Evolutionary conservation across 176 grass and related monocot genomes (phyloP), one percentile per base, ranked within the genome.

Genomic region (Cenchrus fungigraminus): DNA sequence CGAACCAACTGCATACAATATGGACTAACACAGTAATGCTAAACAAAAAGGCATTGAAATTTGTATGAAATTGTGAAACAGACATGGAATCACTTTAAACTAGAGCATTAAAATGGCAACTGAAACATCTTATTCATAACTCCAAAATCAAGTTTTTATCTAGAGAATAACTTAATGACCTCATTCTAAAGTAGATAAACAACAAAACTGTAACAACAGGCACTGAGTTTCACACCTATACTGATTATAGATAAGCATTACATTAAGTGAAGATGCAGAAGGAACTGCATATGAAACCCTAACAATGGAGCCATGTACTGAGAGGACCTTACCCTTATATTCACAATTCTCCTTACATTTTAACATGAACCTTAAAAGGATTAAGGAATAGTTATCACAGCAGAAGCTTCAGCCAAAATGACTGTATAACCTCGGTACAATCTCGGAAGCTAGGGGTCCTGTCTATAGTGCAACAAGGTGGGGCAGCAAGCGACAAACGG

Each of bases 111-210:
- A 87, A 76, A 15, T 5, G 22, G 22, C 19, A 81, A 20, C 14
- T 52, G 29, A 76, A 20, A 16, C 6, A 4, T 74, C 71, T 54
- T 34, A 56, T 46, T 37, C 57, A 74, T 45, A 74, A 75, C 29
- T 57, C 47, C 0, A 16, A 9, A 55, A 65, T 28, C 20, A 73
- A 73, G 46, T 17, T 32, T 46, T 75, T 81, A 40, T 31, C 37
- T 34, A 67, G 11, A 56, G 73, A 80, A 32, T 20, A 65, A 72
- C 14, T 17, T 15, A 65, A 80, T 4, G 4, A 54, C 46, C 17
- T 44, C 11, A 50, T 79, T 73, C 67, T 65, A 55, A 74, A 68
- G 3, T 58, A 79, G 52, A 79, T 5, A 86, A 13, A 37, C 51
- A 78, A 29, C 10, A 29, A 54, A 15, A 34, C 74, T 69, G 15